Base-by-base conservation (phyloP, 306 rosid species). In the Astragalus glycyphyllos region DNA sequence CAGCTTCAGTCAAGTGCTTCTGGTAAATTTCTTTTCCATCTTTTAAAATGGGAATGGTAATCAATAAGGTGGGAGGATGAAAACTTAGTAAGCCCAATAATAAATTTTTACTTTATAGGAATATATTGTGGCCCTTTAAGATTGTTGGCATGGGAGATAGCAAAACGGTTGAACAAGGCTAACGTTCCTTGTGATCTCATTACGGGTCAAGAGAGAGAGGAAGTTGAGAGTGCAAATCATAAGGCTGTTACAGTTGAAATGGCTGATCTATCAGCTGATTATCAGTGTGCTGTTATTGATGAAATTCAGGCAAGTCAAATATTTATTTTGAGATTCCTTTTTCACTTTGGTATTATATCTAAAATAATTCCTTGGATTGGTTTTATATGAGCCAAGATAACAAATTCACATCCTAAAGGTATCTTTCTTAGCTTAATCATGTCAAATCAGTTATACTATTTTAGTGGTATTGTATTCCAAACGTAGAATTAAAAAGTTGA, bases 91-190 rank as follows among this genome's bases (percentile, higher is more conserved):
- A 57, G 59, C 23, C 8, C 12, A 32, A 45, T 72, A 69, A 55
- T 58, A 60, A 15, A 34, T 23, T 34, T 75, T 85, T n/a, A 44
- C 63, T 71, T 32, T 81, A 79, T 84, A 94, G 97, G 99, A 20
- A 65, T 94, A 64, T 94, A 94, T 74, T 94, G 99, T 83, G 90
- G 96, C 80, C 99, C 97, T 74, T 79, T 94, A 79, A 86, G 99
- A 86, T 86, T 94, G 87, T 83, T 94, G 87, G 99, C 97, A 9
- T 94, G 99, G 95, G 99, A 94, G 83, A 85, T 94, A 76, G 88
- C 97, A 5, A 86, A 91, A 81, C 89, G 88, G 64, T 54, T 94
- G 92, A 94, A 94, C 87, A 91, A 88, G 87, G 99, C 85, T 61
- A 88, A 89, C 10, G 89, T 94, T 71, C 96, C 91, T 29, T 94